Evolutionary conservation across 108 stramenopile genomes (phyloP), one percentile per base, ranked within the genome.

Genomic region (Mediolabrus comicus): DNA sequence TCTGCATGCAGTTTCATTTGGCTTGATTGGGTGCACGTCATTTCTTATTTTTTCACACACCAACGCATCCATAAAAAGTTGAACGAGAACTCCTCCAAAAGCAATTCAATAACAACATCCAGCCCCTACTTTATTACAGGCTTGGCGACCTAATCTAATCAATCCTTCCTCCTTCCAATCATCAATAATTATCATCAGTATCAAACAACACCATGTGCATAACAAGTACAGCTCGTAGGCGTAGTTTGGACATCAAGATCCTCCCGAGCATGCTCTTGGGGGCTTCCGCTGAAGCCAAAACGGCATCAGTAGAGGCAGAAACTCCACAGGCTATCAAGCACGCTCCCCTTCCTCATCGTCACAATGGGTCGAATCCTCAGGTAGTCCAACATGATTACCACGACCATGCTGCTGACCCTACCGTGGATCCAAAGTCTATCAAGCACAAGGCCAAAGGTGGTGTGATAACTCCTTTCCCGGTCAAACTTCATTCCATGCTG

Each of bases 401-500:
- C 59, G 91, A 92, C 46, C 88, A 89, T 52, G 73, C 87, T n/a
- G 16, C 75, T 9, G 90, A 91, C 46, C 53, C 38, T 39, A 52
- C 51, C 24, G 65, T 76, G 49, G 81, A 60, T 56, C 83, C 83
- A 53, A 46, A 71, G 27, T 3, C 30, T 43, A 80, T 77, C 71
- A 83, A 75, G 28, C 71, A 72, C 71, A 79, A 79, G 65, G 71
- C 71, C 65, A 74, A 88, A 25, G 89, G 86, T 25, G 88, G 87
- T 61, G 83, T 89, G 25, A 78, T 71, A 14, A 74, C 75, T 32
- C 88, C 88, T 11, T 88, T 87, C 69, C 86, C 88, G 32, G 69
- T 89, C 61, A 88, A 87, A 77, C 79, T 94, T 11, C 89, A 94
- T 58, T 62, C 75, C 9, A 90, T 94, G 89, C 83, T 94, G 9